Evolutionary conservation across 192 early-diverging fungal species (phyloP).

Genomic region (Phlyctochytrium planicorne): DNA sequence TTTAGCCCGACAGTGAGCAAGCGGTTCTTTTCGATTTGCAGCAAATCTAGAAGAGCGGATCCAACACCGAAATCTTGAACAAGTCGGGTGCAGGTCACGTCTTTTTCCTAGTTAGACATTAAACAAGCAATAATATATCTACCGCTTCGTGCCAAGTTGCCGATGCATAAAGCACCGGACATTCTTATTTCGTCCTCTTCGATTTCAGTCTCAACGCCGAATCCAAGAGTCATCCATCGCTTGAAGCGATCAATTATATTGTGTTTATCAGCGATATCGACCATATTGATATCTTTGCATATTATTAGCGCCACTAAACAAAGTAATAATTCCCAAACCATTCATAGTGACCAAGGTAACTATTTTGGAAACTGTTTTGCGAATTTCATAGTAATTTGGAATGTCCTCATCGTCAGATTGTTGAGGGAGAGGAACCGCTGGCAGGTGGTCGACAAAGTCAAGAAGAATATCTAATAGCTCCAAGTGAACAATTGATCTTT

Average conservation of each 20-base stretch:
- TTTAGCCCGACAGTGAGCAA: conserved; percentile 15
- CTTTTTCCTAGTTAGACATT: no score
- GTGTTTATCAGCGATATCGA: conserved; percentile 31
- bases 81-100: conserved; percentile 38
- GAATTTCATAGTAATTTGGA: conserved; percentile 32
- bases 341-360: conserved; percentile 54
- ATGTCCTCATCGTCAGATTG: conserved; percentile 30
- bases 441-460: conserved; percentile 50
- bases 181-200: conserved; percentile 57
- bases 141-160: conserved; percentile 54
- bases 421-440: background rate
- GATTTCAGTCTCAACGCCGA: conserved; percentile 9
- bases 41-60: conserved; percentile 29
- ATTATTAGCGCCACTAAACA: background rate
- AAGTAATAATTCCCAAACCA: conserved; percentile 21
- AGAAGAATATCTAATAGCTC: conserved; percentile 36
- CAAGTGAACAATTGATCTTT: conserved; percentile 35
- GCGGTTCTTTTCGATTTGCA: conserved; percentile 34
- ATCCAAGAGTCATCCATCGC: conserved; percentile 42
- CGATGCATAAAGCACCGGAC: conserved; percentile 52
- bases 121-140: conserved; percentile 2
- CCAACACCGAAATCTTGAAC: conserved; percentile 36
- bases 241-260: conserved; percentile 39
- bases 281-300: conserved; percentile 46
- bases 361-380: conserved; percentile 41